Conservation (phyloP, 2,329 filamentous ascomycete species). For the Sporothrix phasma region DNA sequence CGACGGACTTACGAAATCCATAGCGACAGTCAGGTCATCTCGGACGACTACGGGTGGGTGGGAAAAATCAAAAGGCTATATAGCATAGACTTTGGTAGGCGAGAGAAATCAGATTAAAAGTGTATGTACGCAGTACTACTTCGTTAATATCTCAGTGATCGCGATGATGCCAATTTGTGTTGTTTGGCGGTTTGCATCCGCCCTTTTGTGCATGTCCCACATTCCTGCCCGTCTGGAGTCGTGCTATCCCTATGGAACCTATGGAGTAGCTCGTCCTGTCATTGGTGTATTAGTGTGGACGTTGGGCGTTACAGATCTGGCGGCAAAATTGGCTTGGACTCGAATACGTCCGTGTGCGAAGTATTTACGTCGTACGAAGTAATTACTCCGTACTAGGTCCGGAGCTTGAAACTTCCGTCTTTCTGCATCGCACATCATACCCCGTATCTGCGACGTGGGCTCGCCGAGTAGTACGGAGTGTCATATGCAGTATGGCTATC, state of each 20-base stretch:
- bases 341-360: no score
- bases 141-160: background rate
- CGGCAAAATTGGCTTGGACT: conserved; percentile 10
- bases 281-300: background rate
- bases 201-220: background rate
- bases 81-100: background rate
- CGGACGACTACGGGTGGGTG: conserved; percentile 19
- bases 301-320: conserved; percentile 17
- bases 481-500: no score
- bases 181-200: background rate
- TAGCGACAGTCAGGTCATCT: conserved; percentile 39
- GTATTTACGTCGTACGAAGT: no score
- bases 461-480: no score
- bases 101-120: no score
- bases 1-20: conserved; percentile 49
- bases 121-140: background rate
- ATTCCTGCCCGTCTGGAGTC: background rate
- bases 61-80: background rate
- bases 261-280: conserved; percentile 9
- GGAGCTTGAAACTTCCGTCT: no score
- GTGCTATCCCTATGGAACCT: background rate
- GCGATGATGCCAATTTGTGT: background rate
- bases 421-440: conserved; percentile 34
- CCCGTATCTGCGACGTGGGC: no score
- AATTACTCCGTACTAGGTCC: background rate